phyloP scores from a whole-genome alignment of 768 basidiomycete genomes.

The Pleurotus ostreatus region DNA sequence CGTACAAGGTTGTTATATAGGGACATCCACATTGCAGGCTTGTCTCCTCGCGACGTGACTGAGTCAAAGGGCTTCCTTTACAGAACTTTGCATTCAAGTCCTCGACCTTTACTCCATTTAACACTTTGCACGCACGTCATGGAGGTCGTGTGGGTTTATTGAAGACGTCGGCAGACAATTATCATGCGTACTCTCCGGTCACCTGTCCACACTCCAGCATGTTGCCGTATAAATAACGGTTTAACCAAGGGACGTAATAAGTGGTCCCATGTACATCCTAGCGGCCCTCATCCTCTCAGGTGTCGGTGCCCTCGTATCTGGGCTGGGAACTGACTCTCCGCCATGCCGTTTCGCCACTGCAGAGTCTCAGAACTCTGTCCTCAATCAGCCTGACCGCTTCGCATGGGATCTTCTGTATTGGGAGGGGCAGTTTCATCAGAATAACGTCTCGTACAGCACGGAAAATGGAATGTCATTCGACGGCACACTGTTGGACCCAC shows the following conservation, averaged over 20 bases:
- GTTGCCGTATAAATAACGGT: not conserved
- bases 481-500: slow-evolving; percentile 16
- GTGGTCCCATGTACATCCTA: not conserved
- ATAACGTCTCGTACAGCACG: slow-evolving; percentile 21
- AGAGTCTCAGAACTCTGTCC: slow-evolving; percentile 7
- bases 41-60: too few species aligned
- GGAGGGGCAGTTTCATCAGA: slow-evolving; percentile 21
- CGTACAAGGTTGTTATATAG: not conserved
- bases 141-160: slow-evolving; percentile 4
- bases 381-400: slow-evolving; percentile 13
- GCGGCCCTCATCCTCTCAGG: not conserved
- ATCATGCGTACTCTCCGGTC: not conserved
- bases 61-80: not conserved
- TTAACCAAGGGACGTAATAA: not conserved
- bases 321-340: not conserved
- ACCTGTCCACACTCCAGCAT: not conserved
- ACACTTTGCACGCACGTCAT: not conserved
- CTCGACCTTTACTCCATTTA: not conserved
- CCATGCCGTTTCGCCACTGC: not conserved
- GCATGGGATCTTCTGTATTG: slow-evolving; percentile 17
- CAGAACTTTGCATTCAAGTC: not conserved
- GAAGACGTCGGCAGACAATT: slow-evolving; percentile 2
- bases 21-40: not conserved
- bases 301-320: not conserved
- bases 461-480: slow-evolving; percentile 22